These are phyloP conservation scores for Serpula lacrymans DNA, from an alignment of 768 basidiomycete species.

Conservation along the genomic window DNA sequence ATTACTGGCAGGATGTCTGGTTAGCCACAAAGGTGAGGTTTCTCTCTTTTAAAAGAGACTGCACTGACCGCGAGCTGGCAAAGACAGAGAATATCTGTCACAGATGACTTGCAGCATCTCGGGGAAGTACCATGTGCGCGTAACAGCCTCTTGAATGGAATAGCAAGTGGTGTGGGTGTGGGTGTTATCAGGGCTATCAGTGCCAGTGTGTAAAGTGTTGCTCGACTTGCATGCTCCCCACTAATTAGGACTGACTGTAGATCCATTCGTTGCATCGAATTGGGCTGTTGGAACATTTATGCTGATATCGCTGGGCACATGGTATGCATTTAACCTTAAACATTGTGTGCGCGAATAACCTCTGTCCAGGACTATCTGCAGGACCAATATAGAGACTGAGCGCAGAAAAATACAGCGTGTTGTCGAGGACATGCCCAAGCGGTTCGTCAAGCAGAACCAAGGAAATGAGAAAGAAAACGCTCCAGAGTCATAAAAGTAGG, in stretches of 20 bases:
- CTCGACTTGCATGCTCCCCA: slow-evolving; percentile 2
- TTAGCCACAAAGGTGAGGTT: slow-evolving; percentile 27
- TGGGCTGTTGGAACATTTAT: slow-evolving; percentile 80
- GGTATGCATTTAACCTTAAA: slow-evolving; percentile 44
- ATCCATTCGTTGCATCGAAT: slow-evolving; percentile 62
- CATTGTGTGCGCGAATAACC: slow-evolving; percentile 1
- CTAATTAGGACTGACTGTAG: slow-evolving; percentile 29
- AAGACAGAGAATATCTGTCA: slow-evolving; percentile 46
- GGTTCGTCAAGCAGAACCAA: slow-evolving; percentile 43
- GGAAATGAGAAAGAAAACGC: not conserved
- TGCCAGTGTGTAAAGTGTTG: slow-evolving; percentile 43
- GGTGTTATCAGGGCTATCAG: slow-evolving; percentile 70
- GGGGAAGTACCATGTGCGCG: slow-evolving; percentile 75
- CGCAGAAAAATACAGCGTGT: slow-evolving; percentile 51
- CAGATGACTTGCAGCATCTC: slow-evolving; percentile 57
- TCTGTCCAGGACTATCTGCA: slow-evolving; percentile 58
- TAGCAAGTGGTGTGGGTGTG: slow-evolving; percentile 75
- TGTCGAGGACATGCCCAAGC: slow-evolving; percentile 59
- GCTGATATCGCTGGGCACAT: slow-evolving; percentile 63
- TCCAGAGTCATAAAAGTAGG: not conserved
- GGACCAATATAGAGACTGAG: slow-evolving; percentile 51
- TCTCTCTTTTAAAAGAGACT: not conserved
- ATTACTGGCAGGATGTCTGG: slow-evolving; percentile 29
- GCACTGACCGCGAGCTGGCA: slow-evolving; percentile 14
- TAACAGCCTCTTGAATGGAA: slow-evolving; percentile 70